phyloP scores from a whole-genome alignment of 768 basidiomycete genomes.

The Phylloporus sp. region DNA sequence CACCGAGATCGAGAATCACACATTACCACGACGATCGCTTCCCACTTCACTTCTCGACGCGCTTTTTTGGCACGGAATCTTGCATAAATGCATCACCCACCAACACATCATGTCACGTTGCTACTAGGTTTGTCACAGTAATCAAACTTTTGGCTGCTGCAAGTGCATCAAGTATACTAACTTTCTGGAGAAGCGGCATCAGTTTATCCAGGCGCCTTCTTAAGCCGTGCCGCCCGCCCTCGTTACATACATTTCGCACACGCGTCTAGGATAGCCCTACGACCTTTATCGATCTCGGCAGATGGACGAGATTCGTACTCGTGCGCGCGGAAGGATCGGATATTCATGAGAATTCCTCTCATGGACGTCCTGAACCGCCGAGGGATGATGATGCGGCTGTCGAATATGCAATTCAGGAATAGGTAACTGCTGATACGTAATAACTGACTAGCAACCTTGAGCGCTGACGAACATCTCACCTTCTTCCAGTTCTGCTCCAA shows the following conservation, averaged over 20 bases:
- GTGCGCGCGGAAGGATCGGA: background rate
- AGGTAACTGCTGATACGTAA: background rate
- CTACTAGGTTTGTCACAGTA: background rate
- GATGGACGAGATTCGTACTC: background rate
- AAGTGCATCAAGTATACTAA: background rate
- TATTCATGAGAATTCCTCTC: background rate
- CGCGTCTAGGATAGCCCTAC: background rate
- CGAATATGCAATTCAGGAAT: background rate
- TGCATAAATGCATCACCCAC: background rate
- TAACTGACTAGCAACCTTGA: background rate
- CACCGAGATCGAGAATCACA: background rate
- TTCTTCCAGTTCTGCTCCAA: background rate
- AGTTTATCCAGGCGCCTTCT: background rate
- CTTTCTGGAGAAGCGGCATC: background rate
- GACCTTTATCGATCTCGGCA: background rate
- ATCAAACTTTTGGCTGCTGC: background rate
- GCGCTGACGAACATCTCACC: background rate
- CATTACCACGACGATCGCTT: constrained; percentile 21
- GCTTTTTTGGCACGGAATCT: background rate
- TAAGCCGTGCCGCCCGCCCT: too few relatives aligned
- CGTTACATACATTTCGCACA: background rate
- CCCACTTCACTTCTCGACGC: background rate
- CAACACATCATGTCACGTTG: background rate
- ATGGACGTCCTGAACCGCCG: background rate
- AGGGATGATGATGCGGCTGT: background rate